phyloP scores from a whole-genome alignment of 2,329 filamentous ascomycete genomes.

The Rhexocercosporidium sp. region DNA sequence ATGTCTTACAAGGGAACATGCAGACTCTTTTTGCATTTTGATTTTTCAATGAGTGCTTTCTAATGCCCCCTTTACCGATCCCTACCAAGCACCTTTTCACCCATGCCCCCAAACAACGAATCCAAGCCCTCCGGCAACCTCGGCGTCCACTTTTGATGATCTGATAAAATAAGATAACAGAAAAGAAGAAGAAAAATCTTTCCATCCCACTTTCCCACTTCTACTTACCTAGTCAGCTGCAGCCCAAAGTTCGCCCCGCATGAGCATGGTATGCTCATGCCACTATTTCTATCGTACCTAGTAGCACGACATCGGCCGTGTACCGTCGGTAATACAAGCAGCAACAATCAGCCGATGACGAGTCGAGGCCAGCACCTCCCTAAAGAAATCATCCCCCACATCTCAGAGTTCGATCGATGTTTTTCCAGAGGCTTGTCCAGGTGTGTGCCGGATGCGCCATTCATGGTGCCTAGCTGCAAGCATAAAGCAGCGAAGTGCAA shows the following conservation, averaged over 20 bases:
- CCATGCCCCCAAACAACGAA: background rate
- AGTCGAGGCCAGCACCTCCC: background rate
- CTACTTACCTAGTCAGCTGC: background rate
- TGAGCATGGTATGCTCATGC: background rate
- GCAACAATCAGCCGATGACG: slow-evolving; percentile 3
- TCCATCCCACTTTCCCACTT: slow-evolving; percentile 1
- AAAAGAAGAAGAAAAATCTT: background rate
- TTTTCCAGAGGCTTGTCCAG: background rate
- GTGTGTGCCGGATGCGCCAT: background rate
- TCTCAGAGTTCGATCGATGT: background rate
- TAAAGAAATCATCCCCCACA: background rate
- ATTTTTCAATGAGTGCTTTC: too few relatives aligned
- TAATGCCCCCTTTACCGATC: too few relatives aligned
- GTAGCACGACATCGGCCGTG: slow-evolving; percentile 4
- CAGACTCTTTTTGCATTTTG: too few relatives aligned
- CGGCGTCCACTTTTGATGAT: slow-evolving; percentile 3
- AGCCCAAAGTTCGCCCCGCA: background rate
- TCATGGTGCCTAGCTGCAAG: background rate
- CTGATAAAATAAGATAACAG: slow-evolving; percentile 11
- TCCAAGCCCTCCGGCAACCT: background rate
- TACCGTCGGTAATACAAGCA: background rate
- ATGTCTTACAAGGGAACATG: too few relatives aligned
- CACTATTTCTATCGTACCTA: background rate
- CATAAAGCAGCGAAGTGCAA: background rate
- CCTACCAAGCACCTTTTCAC: background rate